A percentile compares a stretch with the other conserved stretches of the same genome.
Conservation (phyloP, 2,329 filamentous ascomycete species). For the Paramyrothecium sp. region DNA sequence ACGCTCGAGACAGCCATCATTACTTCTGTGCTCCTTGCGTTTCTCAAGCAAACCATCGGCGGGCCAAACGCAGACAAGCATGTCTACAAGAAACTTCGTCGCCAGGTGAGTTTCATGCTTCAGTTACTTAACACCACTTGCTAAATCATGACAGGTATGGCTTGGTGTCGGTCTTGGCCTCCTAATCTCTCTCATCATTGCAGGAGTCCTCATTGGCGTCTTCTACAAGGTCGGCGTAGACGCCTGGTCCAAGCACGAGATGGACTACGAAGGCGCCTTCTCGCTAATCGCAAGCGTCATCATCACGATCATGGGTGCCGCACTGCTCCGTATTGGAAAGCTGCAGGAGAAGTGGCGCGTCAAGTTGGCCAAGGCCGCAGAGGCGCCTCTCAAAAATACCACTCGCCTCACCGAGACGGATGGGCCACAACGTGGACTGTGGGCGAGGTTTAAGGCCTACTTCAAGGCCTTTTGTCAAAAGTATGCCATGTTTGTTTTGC, state of each 20-base stretch:
- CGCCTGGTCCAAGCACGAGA: conserved; percentile 67
- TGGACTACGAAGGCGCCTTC: conserved; percentile 82
- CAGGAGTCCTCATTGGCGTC: conserved; percentile 66
- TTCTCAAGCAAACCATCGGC: conserved; percentile 76
- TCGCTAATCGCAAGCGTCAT: conserved; percentile 74
- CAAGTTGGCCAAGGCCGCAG: conserved; percentile 72
- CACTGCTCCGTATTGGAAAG: conserved; percentile 77
- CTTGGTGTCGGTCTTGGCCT: conserved; percentile 35
- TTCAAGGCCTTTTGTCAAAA: conserved; percentile 69
- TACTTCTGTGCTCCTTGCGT: conserved; percentile 79
- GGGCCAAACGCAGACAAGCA: conserved; percentile 59
- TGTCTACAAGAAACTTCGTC: conserved; percentile 66
- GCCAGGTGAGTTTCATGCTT: conserved; percentile 49
- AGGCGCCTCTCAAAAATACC: conserved; percentile 46
- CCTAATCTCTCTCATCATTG: conserved; percentile 63
- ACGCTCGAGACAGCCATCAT: conserved; percentile 81
- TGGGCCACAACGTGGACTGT: not conserved
- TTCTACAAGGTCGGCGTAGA: conserved; percentile 69
- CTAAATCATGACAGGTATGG: conserved; percentile 48
- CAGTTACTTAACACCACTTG: not conserved
- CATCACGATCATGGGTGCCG: conserved; percentile 79
- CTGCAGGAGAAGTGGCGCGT: conserved; percentile 83
- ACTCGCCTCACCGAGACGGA: conserved; percentile 22
- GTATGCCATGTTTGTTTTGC: conserved; percentile 83
- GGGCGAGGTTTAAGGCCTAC: conserved; percentile 22